These are phyloP conservation scores for Ceratobasidium sp. DNA, from an alignment of 1,284 basidiomycete genomes.

Conservation along the genomic window DNA sequence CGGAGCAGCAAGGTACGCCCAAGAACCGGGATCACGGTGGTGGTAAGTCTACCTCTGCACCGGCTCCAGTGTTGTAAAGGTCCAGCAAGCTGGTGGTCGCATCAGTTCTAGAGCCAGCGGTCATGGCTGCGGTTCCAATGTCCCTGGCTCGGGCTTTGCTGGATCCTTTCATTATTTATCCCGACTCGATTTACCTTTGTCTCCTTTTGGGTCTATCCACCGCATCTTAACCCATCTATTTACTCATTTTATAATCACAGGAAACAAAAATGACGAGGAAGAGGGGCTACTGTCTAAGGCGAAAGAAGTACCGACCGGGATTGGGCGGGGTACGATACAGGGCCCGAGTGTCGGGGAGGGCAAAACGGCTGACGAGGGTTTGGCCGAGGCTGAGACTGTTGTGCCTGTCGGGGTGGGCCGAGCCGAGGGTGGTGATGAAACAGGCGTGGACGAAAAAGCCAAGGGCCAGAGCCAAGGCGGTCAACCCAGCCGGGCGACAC, in stretches of 20 bases:
- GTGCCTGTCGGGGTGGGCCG: constrained; percentile 18
- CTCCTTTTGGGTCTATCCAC: too few relatives aligned
- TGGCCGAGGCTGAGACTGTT: constrained; percentile 19
- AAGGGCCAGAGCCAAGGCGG: background rate
- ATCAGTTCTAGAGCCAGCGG: background rate
- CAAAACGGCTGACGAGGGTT: background rate
- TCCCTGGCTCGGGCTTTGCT: background rate
- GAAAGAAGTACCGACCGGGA: constrained; percentile 15
- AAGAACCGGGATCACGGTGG: background rate
- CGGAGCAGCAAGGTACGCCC: constrained; percentile 2
- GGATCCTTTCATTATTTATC: constrained; percentile 7
- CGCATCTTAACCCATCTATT: too few relatives aligned
- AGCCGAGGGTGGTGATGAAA: background rate
- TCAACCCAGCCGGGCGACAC: background rate
- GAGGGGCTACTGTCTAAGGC: too few relatives aligned
- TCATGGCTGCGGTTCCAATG: background rate
- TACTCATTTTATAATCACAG: too few relatives aligned
- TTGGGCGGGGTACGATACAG: constrained; percentile 11
- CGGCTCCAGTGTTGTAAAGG: too few relatives aligned
- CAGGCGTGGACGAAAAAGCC: background rate
- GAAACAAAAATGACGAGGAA: too few relatives aligned
- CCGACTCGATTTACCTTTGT: constrained; percentile 1
- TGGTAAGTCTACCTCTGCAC: constrained; percentile 21
- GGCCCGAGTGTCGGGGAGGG: constrained; percentile 7
- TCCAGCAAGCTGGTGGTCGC: too few relatives aligned